A percentile compares a stretch with the other conserved stretches of the same genome.
Conservation (phyloP, 192 early-diverging fungal genomes). For the Backusella luteola region DNA sequence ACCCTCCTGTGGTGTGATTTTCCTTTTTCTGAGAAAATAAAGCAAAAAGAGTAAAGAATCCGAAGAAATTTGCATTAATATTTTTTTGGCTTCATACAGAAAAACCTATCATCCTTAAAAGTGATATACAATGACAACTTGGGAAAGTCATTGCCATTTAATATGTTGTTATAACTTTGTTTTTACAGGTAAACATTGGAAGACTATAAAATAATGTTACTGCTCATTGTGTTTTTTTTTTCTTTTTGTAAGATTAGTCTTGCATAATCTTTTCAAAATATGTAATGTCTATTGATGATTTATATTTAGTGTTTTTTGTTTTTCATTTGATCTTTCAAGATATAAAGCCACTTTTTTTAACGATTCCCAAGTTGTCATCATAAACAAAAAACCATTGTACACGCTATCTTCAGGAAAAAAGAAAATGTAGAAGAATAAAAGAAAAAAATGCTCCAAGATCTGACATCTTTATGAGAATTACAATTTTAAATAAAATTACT, state of each 20-base stretch:
- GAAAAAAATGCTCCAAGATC: not conserved
- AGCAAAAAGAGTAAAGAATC: not conserved
- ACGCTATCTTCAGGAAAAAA: not conserved
- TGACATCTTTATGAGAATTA: not conserved
- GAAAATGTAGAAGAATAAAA: not conserved
- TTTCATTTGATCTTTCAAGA: not conserved
- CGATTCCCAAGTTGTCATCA: not conserved
- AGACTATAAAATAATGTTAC: too few species aligned
- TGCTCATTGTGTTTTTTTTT: not conserved
- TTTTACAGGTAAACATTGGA: not conserved
- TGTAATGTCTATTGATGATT: not conserved
- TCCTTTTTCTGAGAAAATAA: not conserved
- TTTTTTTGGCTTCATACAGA: not conserved
- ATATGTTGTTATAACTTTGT: not conserved
- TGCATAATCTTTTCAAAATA: not conserved
- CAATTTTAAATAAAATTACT: not conserved
- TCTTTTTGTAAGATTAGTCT: not conserved
- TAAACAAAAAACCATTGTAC: not conserved
- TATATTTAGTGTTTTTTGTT: not conserved
- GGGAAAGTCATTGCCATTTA: not conserved
- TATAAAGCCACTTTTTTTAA: not conserved
- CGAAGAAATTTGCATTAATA: not conserved
- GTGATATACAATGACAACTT: not conserved
- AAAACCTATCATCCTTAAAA: not conserved
- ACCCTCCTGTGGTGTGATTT: not conserved